A percentile compares a stretch with the other conserved stretches of the same genome.
phyloP scores from a whole-genome alignment of 2,329 filamentous ascomycete genomes.

The Pseudopyrenochaeta lycopersici region DNA sequence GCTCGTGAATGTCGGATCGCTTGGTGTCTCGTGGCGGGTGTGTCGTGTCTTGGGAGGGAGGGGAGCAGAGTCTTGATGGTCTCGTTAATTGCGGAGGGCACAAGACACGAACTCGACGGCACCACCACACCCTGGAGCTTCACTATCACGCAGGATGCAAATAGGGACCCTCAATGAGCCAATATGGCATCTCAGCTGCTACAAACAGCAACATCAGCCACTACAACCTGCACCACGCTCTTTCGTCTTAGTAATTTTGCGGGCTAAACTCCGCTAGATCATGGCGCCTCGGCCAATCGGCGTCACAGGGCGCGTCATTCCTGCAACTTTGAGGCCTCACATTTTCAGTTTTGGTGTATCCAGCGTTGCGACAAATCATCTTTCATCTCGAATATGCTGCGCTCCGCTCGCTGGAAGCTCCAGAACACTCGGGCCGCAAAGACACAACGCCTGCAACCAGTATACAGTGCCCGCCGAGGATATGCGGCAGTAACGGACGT shows the following conservation, averaged over 20 bases:
- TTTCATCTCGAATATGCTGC: conserved; percentile 45
- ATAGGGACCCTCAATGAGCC: conserved; percentile 1
- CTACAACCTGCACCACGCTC: conserved; percentile 12
- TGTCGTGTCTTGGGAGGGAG: conserved; percentile 10
- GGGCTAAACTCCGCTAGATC: conserved; percentile 20
- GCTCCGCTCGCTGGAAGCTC: conserved; percentile 43
- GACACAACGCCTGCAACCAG: conserved; percentile 17
- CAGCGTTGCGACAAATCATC: conserved; percentile 1
- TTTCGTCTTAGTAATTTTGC: conserved; percentile 30
- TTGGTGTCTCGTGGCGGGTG: conserved; percentile 19
- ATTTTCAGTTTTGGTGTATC: conserved; percentile 16
- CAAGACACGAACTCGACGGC: conserved; percentile 16
- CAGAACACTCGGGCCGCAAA: conserved; percentile 21
- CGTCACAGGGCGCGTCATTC: conserved; percentile 24
- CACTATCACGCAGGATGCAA: conserved; percentile 9
- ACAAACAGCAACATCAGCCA: conserved; percentile 7
- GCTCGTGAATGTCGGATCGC: conserved; percentile 8
- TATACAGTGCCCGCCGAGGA: conserved; percentile 28
- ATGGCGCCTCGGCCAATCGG: conserved; percentile 29
- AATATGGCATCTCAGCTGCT: conserved; percentile 6
- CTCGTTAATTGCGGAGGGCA: conserved; percentile 16
- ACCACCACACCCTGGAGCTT: conserved; percentile 19
- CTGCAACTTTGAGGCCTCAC: conserved; percentile 8
- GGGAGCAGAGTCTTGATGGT: conserved; percentile 25
- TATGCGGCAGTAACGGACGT: conserved; percentile 78